Evolutionary conservation across 2,329 filamentous ascomycete species (phyloP), one percentile per base, ranked within the genome.

Genomic region (Chrysoporthe cubensis): DNA sequence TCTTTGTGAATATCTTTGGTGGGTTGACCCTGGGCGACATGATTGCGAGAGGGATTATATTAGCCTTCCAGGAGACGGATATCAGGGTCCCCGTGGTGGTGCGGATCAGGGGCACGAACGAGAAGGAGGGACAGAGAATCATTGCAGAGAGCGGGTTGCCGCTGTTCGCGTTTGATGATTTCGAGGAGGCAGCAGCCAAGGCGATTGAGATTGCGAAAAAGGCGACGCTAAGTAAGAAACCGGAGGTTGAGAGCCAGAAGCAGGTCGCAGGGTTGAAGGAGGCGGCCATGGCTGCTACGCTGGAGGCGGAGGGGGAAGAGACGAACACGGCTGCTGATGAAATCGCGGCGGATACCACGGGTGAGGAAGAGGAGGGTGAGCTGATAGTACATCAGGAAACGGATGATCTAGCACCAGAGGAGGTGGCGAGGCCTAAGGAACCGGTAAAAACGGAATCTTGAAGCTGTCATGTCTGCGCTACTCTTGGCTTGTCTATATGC

Each of bases 51-150:
- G 91, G 91, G 0, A 86, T 95, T 61, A 82, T 94, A 37, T 74
- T 92, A 72, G 91, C 91, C 1, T 93, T 94, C 75, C 83, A 85
- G 70, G 89, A 94, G 74, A 76, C 93, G 65, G 80, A 87, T 9
- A 84, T 91, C 73, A 79, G 77, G n/a, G 83, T 91, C 1, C 91
- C 91, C 0, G 90, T 94, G 0, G 90, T 94, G n/a, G 91, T 94
- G 42, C 84, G 92, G 71, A 84, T 94, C 70, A 83, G 91, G 69
- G 91, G 92, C 8, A 94, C 91, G 16, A 92, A 91, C 72, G 91
- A 94, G 79, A 84, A 85, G 72, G 81, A 87, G 71, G 92, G 91
- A 8, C 88, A 90, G 81, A 84, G 82, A 75, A 87, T 93, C 80
- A 90, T 94, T 76, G 83, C 82, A 0, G 84, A 90, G 74, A 92